Evolutionary conservation across 2,329 filamentous ascomycete species (phyloP), one percentile per base, ranked within the genome.

Genomic region (Aspergillus sp.): DNA sequence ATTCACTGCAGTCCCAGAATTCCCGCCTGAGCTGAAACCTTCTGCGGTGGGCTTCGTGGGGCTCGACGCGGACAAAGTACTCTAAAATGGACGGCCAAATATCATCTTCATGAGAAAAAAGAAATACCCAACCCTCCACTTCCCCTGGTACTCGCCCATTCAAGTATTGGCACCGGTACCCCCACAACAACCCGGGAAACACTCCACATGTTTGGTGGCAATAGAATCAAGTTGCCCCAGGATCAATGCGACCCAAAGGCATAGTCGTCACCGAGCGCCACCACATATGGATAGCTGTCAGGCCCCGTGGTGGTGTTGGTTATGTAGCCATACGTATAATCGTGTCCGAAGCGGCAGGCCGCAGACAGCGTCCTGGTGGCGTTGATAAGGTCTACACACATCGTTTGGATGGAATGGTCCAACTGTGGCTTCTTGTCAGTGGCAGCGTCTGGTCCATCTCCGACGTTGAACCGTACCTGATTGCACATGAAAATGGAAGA

Each of bases 251-350:
- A 52, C 48, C 48, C 48, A 41, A 39, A 50, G 47, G 42, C 43
- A 55, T 55, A 39, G 43, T 55, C 52, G 22, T 55, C 52, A 18
- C 52, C 52, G 17, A 55, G 42, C 18, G 52, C 43, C 43, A 48
- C 52, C 52, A 55, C 52, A 48, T 55, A 55, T 48, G 52, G 52
- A 55, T 47, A 48, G 8, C 52, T 55, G 43, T 55, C 34, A 39
- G 52, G n/a, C n/a, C 26, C 52, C 43, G 42, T 26, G 52, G 52
- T 55, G 42, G 34, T 55, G 43, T 55, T 55, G 24, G 52, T n/a
- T n/a, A n/a, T 55, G 30, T 55, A 55, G 30, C 52, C 41, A 55
- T 48, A 55, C 42, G 52, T 55, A 41, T 39, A 55, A 48, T 55
- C 24, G 34, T 30, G 48, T 55, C 52, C 42, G 52, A 55, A 48